A percentile compares a stretch with the other conserved stretches of the same genome.
Conservation (phyloP, 192 early-diverging fungal genomes). For the Haplosporangium gracile region DNA sequence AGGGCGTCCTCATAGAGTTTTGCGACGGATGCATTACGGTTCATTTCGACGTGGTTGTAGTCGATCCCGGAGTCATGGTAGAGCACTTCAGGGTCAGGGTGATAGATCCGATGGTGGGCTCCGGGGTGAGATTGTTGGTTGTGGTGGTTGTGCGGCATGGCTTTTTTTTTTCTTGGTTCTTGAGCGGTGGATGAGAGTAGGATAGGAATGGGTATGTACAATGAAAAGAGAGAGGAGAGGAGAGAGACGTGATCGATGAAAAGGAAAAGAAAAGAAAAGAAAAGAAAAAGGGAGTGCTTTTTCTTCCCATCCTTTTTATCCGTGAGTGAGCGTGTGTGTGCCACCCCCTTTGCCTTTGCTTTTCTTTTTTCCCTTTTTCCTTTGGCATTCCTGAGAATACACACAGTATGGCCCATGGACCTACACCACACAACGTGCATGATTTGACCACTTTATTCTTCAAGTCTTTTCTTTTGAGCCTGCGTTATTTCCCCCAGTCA, state of each 20-base stretch:
- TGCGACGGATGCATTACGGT: constrained; percentile 85
- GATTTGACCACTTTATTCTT: neutral
- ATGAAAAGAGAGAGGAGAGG: neutral
- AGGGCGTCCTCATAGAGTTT: constrained; percentile 95
- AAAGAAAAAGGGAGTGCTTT: neutral
- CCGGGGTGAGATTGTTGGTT: constrained; percentile 16
- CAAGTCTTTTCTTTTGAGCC: neutral
- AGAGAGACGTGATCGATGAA: neutral
- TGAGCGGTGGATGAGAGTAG: neutral
- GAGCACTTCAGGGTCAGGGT: constrained; percentile 36
- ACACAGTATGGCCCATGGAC: neutral
- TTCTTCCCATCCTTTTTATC: neutral
- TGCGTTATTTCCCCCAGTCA: neutral
- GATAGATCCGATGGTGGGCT: constrained; percentile 12
- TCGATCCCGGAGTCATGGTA: constrained; percentile 67
- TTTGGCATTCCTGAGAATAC: neutral
- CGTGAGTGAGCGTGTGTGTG: too few species aligned
- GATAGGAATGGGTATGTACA: neutral
- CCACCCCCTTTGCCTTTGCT: neutral
- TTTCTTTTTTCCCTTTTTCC: neutral
- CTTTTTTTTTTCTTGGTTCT: neutral
- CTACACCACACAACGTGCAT: neutral
- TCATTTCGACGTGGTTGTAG: constrained; percentile 83
- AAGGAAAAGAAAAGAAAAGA: neutral
- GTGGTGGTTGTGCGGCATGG: neutral